phyloP scores from a whole-genome alignment of 306 rosid genomes.

The Pterocarpus macrocarpus region DNA sequence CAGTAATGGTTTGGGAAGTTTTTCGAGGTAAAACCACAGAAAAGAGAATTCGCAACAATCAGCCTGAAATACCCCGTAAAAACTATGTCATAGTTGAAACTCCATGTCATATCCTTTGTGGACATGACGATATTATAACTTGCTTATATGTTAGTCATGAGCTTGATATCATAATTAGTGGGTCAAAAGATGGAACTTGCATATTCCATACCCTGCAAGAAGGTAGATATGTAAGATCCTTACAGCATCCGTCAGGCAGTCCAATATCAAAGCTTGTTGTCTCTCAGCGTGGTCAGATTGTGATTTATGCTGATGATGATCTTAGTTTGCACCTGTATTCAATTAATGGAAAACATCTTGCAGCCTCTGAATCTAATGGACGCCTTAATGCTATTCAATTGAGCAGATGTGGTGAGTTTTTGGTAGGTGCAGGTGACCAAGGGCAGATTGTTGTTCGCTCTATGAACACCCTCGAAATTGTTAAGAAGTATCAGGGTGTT shows the following conservation, averaged over 20 bases:
- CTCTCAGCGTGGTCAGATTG: constrained; percentile 85
- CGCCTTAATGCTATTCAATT: constrained; percentile 87
- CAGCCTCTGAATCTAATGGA: constrained; percentile 91
- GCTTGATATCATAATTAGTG: constrained; percentile 97
- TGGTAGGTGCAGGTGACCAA: constrained; percentile 96
- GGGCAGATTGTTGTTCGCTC: constrained; percentile 96
- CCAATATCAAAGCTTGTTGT: constrained; percentile 90
- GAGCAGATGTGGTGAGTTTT: constrained; percentile 90
- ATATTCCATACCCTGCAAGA: constrained; percentile 89
- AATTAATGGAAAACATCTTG: constrained; percentile 93
- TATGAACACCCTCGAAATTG: constrained; percentile 89
- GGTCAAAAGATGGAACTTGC: constrained; percentile 98
- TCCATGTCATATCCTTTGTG: constrained; percentile 94
- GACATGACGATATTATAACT: constrained; percentile 94
- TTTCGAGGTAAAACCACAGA: constrained; percentile 75
- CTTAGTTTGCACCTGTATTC: constrained; percentile 94
- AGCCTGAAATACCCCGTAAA: constrained; percentile 81
- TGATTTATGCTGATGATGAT: constrained; percentile 93
- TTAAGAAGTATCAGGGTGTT: constrained; percentile 77
- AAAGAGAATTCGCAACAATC: constrained; percentile 75
- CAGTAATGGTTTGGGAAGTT: constrained; percentile 98
- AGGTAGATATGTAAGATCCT: constrained; percentile 95
- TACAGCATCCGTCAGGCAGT: constrained; percentile 84
- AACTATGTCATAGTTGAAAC: constrained; percentile 83
- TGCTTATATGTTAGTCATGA: constrained; percentile 85